Percentiles rank a stretch among this genome's conserved stretches.
Conservation (phyloP, 2,329 filamentous ascomycete genomes). For the Talaromyces piceae region DNA sequence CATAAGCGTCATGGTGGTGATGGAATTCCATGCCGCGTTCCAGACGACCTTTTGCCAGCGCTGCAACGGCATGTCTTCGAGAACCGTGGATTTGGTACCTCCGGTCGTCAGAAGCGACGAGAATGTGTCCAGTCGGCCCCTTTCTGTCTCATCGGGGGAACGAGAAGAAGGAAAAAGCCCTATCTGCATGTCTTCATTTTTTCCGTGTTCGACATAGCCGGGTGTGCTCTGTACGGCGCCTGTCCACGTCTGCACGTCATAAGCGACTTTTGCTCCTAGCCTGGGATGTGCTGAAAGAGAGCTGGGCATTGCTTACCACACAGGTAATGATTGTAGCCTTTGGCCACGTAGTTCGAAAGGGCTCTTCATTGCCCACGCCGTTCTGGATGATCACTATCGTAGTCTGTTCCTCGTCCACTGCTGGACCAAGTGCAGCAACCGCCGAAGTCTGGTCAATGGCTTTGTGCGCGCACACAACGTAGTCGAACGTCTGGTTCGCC, state of each 20-base stretch:
- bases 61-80: constrained; percentile 29
- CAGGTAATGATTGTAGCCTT: constrained; percentile 28
- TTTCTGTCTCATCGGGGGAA: constrained; percentile 24
- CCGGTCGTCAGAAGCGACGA: constrained; percentile 35
- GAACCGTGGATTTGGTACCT: constrained; percentile 31
- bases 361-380: constrained; percentile 36
- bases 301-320: constrained; percentile 41
- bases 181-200: constrained; percentile 49
- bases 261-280: neutral
- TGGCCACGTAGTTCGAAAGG: constrained; percentile 28
- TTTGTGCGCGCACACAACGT: constrained; percentile 34
- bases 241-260: constrained; percentile 42
- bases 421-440: constrained; percentile 27
- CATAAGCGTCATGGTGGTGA: constrained; percentile 37
- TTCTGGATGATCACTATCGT: constrained; percentile 36
- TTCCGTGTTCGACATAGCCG: constrained; percentile 44
- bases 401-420: constrained; percentile 28
- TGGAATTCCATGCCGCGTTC: constrained; percentile 36
- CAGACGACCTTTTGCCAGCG: constrained; percentile 38
- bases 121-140: constrained; percentile 35
- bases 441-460: constrained; percentile 36
- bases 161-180: constrained; percentile 42
- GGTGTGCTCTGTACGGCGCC: constrained; percentile 46
- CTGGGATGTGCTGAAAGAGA: too few species aligned
- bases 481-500: constrained; percentile 24